Base-by-base conservation (phyloP, 2,329 filamentous ascomycete genomes). In the Bimuria novae-zelandiae region DNA sequence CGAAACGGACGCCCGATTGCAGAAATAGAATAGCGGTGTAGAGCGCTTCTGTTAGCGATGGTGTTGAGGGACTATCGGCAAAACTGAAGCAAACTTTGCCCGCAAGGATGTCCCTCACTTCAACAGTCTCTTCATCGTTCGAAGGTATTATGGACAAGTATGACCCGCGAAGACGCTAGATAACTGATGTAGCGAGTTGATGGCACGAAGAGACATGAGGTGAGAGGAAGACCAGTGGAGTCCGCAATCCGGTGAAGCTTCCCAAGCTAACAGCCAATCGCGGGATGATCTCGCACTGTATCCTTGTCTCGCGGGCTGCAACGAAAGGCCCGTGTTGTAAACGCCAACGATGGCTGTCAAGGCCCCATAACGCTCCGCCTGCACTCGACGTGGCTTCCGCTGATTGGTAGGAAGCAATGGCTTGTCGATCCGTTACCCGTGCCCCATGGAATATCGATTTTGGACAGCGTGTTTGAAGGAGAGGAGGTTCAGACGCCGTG, bases 11-110 rank as follows among this genome's bases (percentile, higher is more conserved):
- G 54, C 30, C 43, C 43, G 53, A 30, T 39, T 23, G 49, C 59
- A 63, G 63, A 59, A 64, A 65, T 67, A 72, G 69, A 71, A 64
- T 56, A 67, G 70, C 70, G 69, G 70, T 73, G 69, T 66, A 50
- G 46, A 37, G 46, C 19, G 33, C 40, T 48, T 37, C 33, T 54
- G 52, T 44, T 45, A 32, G 55, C 37, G 50, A 52, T 35, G 53
- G 59, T 48, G 57, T 54, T 60, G 41, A 41, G 22, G 51, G 35
- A 54, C 59, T 60, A 49, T 61, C 64, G 65, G 67, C 51, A 68
- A 57, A 57, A 65, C 61, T 62, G 66, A 67, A 51, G 57, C 50
- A 48, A 51, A 51, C 44, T 42, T 43, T 61, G n/a, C 56, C 43
- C 37, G 36, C 27, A 35, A 27, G 30, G 45, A 40, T 40, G 55